phyloP scores from a whole-genome alignment of 805 yeast species.

The Kodamaea laetipori region DNA sequence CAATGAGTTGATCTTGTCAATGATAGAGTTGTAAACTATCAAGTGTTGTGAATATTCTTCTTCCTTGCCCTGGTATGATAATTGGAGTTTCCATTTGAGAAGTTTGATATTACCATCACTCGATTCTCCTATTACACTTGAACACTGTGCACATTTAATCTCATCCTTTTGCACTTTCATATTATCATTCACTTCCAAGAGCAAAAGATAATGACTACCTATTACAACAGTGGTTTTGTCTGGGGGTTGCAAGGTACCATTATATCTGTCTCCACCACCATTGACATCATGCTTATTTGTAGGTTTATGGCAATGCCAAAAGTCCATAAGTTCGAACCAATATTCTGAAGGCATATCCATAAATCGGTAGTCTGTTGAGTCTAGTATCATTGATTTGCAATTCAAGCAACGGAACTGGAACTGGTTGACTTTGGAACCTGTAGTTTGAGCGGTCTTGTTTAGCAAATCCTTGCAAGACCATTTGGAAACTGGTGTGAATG shows the following conservation, averaged over 20 bases:
- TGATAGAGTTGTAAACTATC: conserved; percentile 23
- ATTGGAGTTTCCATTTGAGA: conserved; percentile 15
- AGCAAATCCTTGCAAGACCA: conserved; percentile 50
- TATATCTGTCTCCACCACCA: conserved; percentile 24
- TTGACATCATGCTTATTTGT: conserved; percentile 23
- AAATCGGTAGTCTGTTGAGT: conserved; percentile 37
- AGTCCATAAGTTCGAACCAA: conserved; percentile 96
- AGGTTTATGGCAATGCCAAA: conserved; percentile 96
- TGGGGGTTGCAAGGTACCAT: conserved; percentile 48
- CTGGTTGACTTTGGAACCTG: conserved; percentile 8
- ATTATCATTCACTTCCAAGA: conserved; percentile 26
- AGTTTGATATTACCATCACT: conserved; percentile 18
- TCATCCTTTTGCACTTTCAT: conserved; percentile 8
- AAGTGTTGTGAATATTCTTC: conserved; percentile 24
- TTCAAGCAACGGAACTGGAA: conserved; percentile 34
- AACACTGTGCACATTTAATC: conserved; percentile 43
- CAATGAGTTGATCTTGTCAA: conserved; percentile 43
- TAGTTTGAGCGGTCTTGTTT: conserved; percentile 31
- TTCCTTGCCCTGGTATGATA: conserved; percentile 1
- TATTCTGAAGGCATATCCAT: conserved; percentile 83
- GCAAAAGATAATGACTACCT: conserved; percentile 58
- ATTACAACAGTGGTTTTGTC: conserved; percentile 43
- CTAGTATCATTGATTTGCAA: conserved; percentile 33
- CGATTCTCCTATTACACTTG: conserved; percentile 39
- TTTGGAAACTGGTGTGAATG: conserved; percentile 19